These are phyloP conservation scores for Tetrastigma voinierianum DNA, from an alignment of 164 flowering plant genomes.

Conservation along the genomic window DNA sequence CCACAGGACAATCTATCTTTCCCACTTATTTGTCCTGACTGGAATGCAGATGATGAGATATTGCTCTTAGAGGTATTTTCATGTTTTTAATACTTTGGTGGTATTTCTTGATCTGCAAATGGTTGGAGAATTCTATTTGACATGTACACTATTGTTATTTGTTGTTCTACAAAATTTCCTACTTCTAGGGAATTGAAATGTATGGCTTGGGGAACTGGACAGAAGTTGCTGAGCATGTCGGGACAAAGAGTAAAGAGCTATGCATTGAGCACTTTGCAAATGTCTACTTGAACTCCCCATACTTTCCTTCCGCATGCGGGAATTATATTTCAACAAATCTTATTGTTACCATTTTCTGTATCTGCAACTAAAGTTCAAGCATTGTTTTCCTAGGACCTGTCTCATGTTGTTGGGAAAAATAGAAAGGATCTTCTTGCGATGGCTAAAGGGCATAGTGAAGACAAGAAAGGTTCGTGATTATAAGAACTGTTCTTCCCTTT, in stretches of 20 bases:
- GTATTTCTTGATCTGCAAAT: not conserved
- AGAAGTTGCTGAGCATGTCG: conserved; percentile 53
- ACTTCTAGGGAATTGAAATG: conserved; percentile 43
- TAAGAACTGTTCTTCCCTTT: not conserved
- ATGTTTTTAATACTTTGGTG: not conserved
- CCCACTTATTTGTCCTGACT: conserved; percentile 43
- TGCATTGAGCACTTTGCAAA: conserved; percentile 39
- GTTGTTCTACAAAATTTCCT: not conserved
- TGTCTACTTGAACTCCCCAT: conserved; percentile 39
- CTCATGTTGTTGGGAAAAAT: conserved; percentile 91
- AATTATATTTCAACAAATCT: conserved; percentile 5
- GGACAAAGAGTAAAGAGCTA: conserved; percentile 40
- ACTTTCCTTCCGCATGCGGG: conserved; percentile 48
- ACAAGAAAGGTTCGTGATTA: conserved; percentile 60
- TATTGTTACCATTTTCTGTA: not conserved
- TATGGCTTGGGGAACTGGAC: conserved; percentile 52
- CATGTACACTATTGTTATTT: not conserved
- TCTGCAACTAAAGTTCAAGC: not conserved
- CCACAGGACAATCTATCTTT: conserved; percentile 40
- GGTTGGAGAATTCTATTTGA: not conserved
- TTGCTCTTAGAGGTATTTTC: conserved; percentile 43
- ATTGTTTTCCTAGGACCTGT: conserved; percentile 39
- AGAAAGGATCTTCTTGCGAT: conserved; percentile 92
- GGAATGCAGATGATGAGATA: conserved; percentile 53
- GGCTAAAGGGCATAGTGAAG: conserved; percentile 76